Percentiles rank a stretch among this genome's conserved stretches.
These are phyloP conservation scores for Cenchrus purpureus DNA, from an alignment of 176 grass and related monocot species.

Conservation along the genomic window DNA sequence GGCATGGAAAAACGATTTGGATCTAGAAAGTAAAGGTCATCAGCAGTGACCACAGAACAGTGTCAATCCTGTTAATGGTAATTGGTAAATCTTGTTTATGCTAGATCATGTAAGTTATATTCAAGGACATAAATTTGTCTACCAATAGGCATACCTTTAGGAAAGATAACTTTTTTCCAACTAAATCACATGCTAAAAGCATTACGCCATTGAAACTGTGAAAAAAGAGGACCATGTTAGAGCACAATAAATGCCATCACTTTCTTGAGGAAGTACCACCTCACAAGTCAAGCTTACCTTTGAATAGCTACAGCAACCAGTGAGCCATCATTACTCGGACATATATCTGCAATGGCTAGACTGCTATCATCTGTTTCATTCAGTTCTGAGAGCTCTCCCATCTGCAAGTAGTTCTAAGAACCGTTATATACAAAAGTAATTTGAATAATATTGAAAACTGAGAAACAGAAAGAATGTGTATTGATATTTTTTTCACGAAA, in stretches of 20 bases:
- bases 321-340: conserved; percentile 58
- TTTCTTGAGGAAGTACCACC: conserved; percentile 20
- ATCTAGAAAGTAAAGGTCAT: conserved; percentile 4
- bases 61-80: conserved; percentile 2
- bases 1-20: not conserved
- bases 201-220: conserved; percentile 75
- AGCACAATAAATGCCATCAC: conserved; percentile 29
- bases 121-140: conserved; percentile 7
- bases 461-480: not conserved
- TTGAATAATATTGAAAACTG: conserved; percentile 1
- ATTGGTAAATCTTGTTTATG: conserved; percentile 29
- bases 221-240: conserved; percentile 30
- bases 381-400: conserved; percentile 50
- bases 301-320: conserved; percentile 83
- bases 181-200: conserved; percentile 73
- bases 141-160: conserved; percentile 57
- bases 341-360: conserved; percentile 69
- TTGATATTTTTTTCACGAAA: not conserved
- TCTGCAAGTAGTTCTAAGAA: conserved; percentile 45
- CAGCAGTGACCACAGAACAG: not conserved
- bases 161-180: conserved; percentile 63
- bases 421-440: conserved; percentile 4
- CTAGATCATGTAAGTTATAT: not conserved
- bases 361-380: conserved; percentile 59
- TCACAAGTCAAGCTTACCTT: conserved; percentile 51